phyloP scores from a whole-genome alignment of 768 basidiomycete genomes.

The Lactarius quietus region DNA sequence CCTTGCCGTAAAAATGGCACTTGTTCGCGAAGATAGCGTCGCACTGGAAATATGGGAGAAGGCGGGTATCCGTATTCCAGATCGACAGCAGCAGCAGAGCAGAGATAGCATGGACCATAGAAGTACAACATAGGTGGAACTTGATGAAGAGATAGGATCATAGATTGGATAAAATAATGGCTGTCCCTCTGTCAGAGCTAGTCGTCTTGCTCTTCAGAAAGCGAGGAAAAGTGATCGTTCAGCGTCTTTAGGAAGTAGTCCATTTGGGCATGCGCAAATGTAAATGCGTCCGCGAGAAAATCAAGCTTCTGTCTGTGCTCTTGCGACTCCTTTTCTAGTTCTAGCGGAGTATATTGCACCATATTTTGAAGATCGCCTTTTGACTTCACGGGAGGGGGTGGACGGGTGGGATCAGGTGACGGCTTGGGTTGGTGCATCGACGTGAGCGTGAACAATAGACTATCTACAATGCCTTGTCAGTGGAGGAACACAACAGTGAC shows the following conservation, averaged over 20 bases:
- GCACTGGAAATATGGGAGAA: slow-evolving; percentile 53
- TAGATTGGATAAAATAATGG: neutral
- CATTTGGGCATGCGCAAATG: slow-evolving; percentile 64
- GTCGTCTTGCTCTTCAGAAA: slow-evolving; percentile 33
- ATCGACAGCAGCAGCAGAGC: slow-evolving; percentile 16
- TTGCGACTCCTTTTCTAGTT: slow-evolving; percentile 57
- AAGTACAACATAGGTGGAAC: slow-evolving; percentile 14
- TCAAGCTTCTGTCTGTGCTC: slow-evolving; percentile 57
- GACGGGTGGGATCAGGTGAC: slow-evolving; percentile 32
- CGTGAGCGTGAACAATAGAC: slow-evolving; percentile 45
- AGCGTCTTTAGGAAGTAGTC: slow-evolving; percentile 64
- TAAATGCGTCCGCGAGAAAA: slow-evolving; percentile 62
- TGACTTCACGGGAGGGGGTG: slow-evolving; percentile 33
- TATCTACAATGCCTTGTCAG: slow-evolving; percentile 8
- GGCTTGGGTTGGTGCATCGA: slow-evolving; percentile 15
- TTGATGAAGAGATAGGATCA: neutral
- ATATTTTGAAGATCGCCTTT: slow-evolving; percentile 42
- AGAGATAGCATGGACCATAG: slow-evolving; percentile 10
- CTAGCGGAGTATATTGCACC: slow-evolving; percentile 59
- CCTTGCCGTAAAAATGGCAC: slow-evolving; percentile 42
- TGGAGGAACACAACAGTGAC: neutral
- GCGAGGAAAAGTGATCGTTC: slow-evolving; percentile 45
- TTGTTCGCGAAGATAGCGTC: slow-evolving; percentile 40
- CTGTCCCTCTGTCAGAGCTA: slow-evolving; percentile 32
- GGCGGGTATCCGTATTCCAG: slow-evolving; percentile 38